phyloP scores from a whole-genome alignment of 2,329 filamentous ascomycete species.

The Apiospora saccharicola region DNA sequence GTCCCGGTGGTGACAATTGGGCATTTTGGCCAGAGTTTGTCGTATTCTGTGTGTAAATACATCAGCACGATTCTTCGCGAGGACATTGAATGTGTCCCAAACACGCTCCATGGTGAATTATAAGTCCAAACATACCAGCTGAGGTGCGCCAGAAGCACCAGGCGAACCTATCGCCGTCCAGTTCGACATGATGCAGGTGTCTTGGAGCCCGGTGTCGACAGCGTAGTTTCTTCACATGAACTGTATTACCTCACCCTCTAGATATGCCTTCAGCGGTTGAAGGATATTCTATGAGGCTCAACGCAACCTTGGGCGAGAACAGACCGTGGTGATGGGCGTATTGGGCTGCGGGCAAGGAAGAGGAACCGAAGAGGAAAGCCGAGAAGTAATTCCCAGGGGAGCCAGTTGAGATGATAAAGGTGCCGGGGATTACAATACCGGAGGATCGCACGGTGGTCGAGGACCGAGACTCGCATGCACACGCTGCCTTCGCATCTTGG shows the following conservation, averaged over 20 bases:
- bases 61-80: not conserved
- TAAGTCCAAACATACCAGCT: conserved; percentile 2
- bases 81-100: not conserved
- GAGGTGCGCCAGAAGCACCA: conserved; percentile 17
- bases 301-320: conserved; percentile 10
- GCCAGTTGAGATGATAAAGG: conserved; percentile 10
- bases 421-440: not conserved
- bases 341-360: not conserved
- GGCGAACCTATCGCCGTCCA: conserved; percentile 25
- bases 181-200: conserved; percentile 23
- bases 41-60: not conserved
- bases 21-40: conserved; percentile 2
- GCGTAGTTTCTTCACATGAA: not conserved
- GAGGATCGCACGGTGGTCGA: conserved; percentile 14
- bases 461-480: conserved; percentile 23
- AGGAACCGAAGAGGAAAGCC: not conserved
- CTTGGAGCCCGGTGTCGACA: not conserved
- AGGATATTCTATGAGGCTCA: conserved; percentile 1
- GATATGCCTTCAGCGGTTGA: not conserved
- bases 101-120: not conserved
- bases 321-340: not conserved
- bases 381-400: not conserved
- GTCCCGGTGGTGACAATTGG: not conserved
- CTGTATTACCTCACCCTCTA: not conserved
- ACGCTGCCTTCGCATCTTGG: conserved; percentile 3